Evolutionary conservation across 306 rosid species (phyloP).

Genomic region (Casuarina equisetifolia): DNA sequence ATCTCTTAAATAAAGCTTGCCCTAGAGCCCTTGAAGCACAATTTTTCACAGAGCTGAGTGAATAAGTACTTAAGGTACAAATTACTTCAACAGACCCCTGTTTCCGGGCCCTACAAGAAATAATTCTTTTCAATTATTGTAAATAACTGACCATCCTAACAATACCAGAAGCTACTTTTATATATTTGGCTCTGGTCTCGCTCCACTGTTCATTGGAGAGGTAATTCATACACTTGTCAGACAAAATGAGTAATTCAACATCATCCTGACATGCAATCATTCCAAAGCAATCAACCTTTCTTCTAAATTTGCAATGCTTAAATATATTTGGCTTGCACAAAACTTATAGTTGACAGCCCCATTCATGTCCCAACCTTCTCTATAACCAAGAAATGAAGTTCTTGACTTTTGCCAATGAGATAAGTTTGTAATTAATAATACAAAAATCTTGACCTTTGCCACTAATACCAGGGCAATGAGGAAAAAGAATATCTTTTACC

Average conservation of each 20-base stretch:
- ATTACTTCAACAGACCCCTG: neutral
- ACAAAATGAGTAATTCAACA: neutral
- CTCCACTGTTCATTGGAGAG: neutral
- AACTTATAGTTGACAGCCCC: neutral
- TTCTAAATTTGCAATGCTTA: neutral
- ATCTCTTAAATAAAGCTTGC: neutral
- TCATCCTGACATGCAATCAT: neutral
- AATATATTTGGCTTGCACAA: neutral
- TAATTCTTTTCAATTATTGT: neutral
- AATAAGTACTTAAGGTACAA: neutral
- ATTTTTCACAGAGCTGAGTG: neutral
- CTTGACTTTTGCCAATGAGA: neutral
- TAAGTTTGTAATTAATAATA: neutral
- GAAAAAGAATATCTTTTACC: neutral
- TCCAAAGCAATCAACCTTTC: neutral
- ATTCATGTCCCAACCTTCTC: neutral
- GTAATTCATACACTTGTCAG: neutral
- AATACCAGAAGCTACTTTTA: neutral
- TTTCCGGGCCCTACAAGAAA: neutral
- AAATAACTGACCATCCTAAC: neutral
- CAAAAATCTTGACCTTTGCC: neutral
- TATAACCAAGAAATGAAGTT: neutral
- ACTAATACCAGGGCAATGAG: slow-evolving; percentile 3
- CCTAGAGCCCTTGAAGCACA: neutral
- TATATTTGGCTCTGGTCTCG: neutral